Base-by-base conservation (phyloP, 805 yeast species). In the Maudiozyma pseudohumilis region DNA sequence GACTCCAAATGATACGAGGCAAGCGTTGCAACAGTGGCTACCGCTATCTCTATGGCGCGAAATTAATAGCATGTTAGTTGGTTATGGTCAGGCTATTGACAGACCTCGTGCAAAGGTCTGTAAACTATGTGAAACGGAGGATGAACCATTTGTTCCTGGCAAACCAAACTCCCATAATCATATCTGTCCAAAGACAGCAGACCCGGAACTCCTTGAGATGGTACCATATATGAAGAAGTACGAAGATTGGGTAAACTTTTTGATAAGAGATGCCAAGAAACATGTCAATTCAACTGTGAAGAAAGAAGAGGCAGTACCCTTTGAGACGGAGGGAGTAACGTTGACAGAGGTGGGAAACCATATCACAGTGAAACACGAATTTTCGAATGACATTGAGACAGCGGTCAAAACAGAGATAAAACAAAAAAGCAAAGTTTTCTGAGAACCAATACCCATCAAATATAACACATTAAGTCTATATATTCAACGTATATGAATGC, bases 41-140 rank as follows among this genome's bases (percentile, higher is more conserved):
- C 88, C 94, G 0, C 59, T 53, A 32, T 75, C 75, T 24, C 67
- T 74, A 32, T 88, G 97, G 97, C 65, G 68, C 9, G 94, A 84
- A 40, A 76, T 89, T 29, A 88, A 88, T 55, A 94, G 94, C 1
- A 57, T 81, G 8, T 59, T 89, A 6, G 97, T 88, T 7, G 96
- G 97, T 4, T 88, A 87, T 65, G 97, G 97, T 10, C 97, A 88
- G 56, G 77, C 80, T 0, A 70, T 88, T 3, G 88, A 96, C 54
- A 70, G 76, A 8, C 82, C 95, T 0, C 68, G 79, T 38, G 77
- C 77, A 4, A 60, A 68, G 34, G 26, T 28, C 21, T 36, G 38
- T 31, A 22, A 35, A 9, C 5, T 38, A 1, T 40, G 43, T 33
- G 24, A 19, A 11, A 29, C 30, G 17, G 32, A 31, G 22, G 25